These are phyloP conservation scores for Yamadazyma sp. DNA, from an alignment of 1,139 yeast species.

Conservation along the genomic window DNA sequence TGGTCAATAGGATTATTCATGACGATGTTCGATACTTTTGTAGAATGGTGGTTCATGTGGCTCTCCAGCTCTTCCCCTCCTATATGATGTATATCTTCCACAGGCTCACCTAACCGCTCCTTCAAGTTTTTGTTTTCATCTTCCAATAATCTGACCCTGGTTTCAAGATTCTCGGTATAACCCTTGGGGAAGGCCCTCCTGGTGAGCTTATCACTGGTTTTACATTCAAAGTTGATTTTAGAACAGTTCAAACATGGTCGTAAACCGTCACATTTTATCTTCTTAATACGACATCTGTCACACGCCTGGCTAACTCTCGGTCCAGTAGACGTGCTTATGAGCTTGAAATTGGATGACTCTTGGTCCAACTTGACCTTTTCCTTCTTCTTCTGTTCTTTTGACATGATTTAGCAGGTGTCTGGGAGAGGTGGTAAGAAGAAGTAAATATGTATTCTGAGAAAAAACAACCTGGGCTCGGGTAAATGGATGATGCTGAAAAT, in stretches of 20 bases:
- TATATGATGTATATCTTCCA: neutral
- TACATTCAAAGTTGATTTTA: slow-evolving; percentile 64
- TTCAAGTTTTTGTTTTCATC: slow-evolving; percentile 46
- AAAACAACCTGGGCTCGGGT: slow-evolving; percentile 4
- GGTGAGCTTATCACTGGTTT: slow-evolving; percentile 69
- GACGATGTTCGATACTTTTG: slow-evolving; percentile 1
- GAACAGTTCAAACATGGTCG: slow-evolving; percentile 70
- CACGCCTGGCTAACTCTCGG: slow-evolving; percentile 72
- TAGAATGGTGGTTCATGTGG: neutral
- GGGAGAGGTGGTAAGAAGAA: neutral
- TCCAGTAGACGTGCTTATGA: slow-evolving; percentile 42
- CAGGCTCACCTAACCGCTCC: slow-evolving; percentile 12
- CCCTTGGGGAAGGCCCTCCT: slow-evolving; percentile 76
- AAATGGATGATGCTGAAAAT: slow-evolving; percentile 4
- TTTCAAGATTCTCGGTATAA: slow-evolving; percentile 71
- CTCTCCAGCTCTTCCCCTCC: neutral
- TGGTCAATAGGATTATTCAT: slow-evolving; percentile 33
- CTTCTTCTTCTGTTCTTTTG: slow-evolving; percentile 7
- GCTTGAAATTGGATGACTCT: slow-evolving; percentile 31
- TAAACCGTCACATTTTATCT: slow-evolving; percentile 74
- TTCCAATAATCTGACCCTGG: slow-evolving; percentile 58
- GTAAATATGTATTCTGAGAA: neutral
- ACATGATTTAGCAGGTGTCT: neutral
- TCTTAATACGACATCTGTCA: slow-evolving; percentile 74
- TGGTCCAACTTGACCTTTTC: slow-evolving; percentile 16